Conservation (phyloP, 1,284 basidiomycete species). For the Neolentinus lepideus region DNA sequence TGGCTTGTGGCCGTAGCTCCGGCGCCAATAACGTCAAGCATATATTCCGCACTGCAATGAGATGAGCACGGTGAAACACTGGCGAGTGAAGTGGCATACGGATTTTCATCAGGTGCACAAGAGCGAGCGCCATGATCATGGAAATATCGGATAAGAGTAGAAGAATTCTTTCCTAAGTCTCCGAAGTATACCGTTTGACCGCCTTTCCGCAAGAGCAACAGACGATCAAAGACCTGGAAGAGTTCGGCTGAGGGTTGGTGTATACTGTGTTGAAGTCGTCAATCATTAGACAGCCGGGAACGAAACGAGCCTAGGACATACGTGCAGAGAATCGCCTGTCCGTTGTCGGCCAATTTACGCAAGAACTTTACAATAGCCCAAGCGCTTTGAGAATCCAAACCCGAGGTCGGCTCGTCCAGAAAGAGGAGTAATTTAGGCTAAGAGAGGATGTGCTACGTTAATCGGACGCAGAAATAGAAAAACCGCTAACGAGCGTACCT, state of each 20-base stretch:
- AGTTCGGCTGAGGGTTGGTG: constrained; percentile 71
- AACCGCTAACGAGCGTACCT: constrained; percentile 24
- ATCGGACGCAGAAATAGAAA: neutral
- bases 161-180: constrained; percentile 55
- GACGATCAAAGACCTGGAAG: constrained; percentile 65
- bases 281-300: neutral
- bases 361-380: constrained; percentile 83
- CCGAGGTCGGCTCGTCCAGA: constrained; percentile 80
- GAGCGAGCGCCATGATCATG: constrained; percentile 46
- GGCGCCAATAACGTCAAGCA: constrained; percentile 65
- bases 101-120: constrained; percentile 34
- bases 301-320: neutral
- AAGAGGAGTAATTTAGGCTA: constrained; percentile 75
- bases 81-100: constrained; percentile 27
- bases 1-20: constrained; percentile 31
- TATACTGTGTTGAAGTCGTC: constrained; percentile 19
- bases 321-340: constrained; percentile 72
- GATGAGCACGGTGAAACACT: neutral
- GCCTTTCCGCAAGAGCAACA: constrained; percentile 57
- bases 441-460: constrained; percentile 6
- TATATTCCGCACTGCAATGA: constrained; percentile 54
- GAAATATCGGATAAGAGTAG: constrained; percentile 62
- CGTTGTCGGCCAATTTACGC: constrained; percentile 74
- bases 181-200: constrained; percentile 78
- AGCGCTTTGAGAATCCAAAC: constrained; percentile 84